Conservation (phyloP, 345 rosid species). For the Pugionium cornutum region DNA sequence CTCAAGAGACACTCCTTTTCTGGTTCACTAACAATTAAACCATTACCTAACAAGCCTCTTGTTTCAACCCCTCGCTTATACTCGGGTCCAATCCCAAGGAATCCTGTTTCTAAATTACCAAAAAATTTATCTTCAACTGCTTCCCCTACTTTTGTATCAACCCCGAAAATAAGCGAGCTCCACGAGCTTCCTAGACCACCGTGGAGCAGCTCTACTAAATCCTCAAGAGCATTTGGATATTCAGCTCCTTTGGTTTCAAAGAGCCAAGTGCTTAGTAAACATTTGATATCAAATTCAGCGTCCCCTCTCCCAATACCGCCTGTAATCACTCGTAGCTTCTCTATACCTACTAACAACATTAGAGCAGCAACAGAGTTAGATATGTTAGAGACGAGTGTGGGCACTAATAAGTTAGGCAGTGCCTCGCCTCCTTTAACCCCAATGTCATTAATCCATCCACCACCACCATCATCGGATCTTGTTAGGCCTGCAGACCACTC, state of each 20-base stretch:
- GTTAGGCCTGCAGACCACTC: slow-evolving; percentile 32
- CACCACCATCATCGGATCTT: slow-evolving; percentile 30
- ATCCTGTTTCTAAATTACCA: slow-evolving; percentile 50
- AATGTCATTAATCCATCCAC: slow-evolving; percentile 45
- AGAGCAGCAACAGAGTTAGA: slow-evolving; percentile 44
- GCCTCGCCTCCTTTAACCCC: slow-evolving; percentile 76
- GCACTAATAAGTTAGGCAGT: slow-evolving; percentile 45
- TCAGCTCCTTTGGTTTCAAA: slow-evolving; percentile 76
- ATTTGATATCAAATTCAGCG: slow-evolving; percentile 43
- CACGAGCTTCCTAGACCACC: slow-evolving; percentile 99
- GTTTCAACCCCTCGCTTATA: slow-evolving; percentile 50
- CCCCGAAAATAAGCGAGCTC: slow-evolving; percentile 92
- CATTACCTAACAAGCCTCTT: slow-evolving; percentile 47
- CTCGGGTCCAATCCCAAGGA: slow-evolving; percentile 73
- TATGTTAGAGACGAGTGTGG: slow-evolving; percentile 44
- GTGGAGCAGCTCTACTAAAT: slow-evolving; percentile 43
- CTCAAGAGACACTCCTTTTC: slow-evolving; percentile 73
- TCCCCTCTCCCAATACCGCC: slow-evolving; percentile 87
- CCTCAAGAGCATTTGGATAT: slow-evolving; percentile 57
- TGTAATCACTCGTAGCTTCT: slow-evolving; percentile 71
- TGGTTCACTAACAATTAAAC: slow-evolving; percentile 68
- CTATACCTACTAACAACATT: slow-evolving; percentile 72
- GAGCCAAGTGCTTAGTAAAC: slow-evolving; percentile 52
- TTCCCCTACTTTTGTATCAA: slow-evolving; percentile 69
- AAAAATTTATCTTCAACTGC: slow-evolving; percentile 59